Percentiles rank a stretch among this genome's conserved stretches.
Conservation (phyloP, 108 stramenopile species). For the Pseudonitzschia multiseries region DNA sequence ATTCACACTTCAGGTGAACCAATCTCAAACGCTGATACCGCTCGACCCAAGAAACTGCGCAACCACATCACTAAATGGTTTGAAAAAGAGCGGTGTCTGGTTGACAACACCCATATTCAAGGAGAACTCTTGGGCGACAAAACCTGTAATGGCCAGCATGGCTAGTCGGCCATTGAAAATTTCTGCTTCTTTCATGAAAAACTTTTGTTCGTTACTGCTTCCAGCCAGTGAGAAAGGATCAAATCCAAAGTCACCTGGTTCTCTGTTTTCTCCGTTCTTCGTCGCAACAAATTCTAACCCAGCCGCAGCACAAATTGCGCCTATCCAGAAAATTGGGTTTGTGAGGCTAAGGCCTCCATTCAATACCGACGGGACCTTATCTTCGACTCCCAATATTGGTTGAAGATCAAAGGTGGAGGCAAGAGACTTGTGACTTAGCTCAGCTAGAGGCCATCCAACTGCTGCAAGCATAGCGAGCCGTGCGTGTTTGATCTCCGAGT, state of each 20-base stretch:
- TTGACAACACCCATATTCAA: slow-evolving; percentile 51
- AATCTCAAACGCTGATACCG: slow-evolving; percentile 4
- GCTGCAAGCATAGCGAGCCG: slow-evolving; percentile 58
- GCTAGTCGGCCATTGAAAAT: slow-evolving; percentile 77
- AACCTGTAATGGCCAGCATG: slow-evolving; percentile 74
- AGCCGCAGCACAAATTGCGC: slow-evolving; percentile 37
- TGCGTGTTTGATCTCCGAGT: slow-evolving; percentile 30
- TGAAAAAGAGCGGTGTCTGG: slow-evolving; percentile 67
- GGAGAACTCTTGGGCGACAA: slow-evolving; percentile 67
- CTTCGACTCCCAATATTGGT: slow-evolving; percentile 32
- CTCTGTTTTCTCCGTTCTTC: slow-evolving; percentile 73
- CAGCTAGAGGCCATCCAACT: slow-evolving; percentile 72
- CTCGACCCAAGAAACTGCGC: slow-evolving; percentile 19
- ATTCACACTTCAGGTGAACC: not conserved
- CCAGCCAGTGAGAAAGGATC: slow-evolving; percentile 67
- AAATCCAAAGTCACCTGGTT: slow-evolving; percentile 55
- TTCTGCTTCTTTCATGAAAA: slow-evolving; percentile 56
- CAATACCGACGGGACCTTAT: slow-evolving; percentile 65
- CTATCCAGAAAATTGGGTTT: slow-evolving; percentile 66
- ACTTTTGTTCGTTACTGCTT: not conserved
- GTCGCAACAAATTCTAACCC: slow-evolving; percentile 16
- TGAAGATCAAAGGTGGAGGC: slow-evolving; percentile 27
- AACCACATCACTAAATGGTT: slow-evolving; percentile 29
- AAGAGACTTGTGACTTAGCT: slow-evolving; percentile 52
- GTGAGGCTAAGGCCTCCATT: slow-evolving; percentile 63